phyloP scores from a whole-genome alignment of 2,329 filamentous ascomycete genomes.

The Pyrenochaeta sp. region DNA sequence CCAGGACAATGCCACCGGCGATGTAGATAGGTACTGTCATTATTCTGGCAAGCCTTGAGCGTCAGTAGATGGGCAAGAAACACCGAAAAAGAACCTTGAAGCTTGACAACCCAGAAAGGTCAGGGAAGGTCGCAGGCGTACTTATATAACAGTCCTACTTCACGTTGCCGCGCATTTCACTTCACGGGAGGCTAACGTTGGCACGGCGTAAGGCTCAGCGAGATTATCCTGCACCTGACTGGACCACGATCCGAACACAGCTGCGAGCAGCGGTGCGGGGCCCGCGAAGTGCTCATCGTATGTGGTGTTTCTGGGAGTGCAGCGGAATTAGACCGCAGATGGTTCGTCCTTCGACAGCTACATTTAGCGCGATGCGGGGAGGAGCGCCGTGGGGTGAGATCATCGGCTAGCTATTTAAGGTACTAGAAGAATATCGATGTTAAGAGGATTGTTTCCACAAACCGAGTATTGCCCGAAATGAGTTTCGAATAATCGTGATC shows the following conservation, averaged over 20 bases:
- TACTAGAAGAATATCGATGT: not conserved
- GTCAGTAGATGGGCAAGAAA: constrained; percentile 1
- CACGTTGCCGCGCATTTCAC: constrained; percentile 1
- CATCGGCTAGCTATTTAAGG: constrained; percentile 8
- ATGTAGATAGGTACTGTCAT: constrained; percentile 54
- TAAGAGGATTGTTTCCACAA: not conserved
- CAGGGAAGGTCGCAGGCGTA: constrained; percentile 3
- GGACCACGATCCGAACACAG: constrained; percentile 4
- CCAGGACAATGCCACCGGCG: constrained; percentile 51
- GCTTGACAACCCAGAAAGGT: not conserved
- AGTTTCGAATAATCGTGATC: not conserved
- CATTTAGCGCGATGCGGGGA: constrained; percentile 25
- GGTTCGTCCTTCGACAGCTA: constrained; percentile 2
- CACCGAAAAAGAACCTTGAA: not conserved
- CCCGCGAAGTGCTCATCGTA: constrained; percentile 2
- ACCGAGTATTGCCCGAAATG: not conserved
- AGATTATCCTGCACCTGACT: constrained; percentile 13
- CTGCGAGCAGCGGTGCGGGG: constrained; percentile 9
- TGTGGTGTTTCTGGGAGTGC: constrained; percentile 4
- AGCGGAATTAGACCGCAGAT: constrained; percentile 27
- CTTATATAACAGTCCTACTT: constrained; percentile 12
- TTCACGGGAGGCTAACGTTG: constrained; percentile 1
- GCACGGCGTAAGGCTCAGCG: constrained; percentile 14
- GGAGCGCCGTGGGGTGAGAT: constrained; percentile 14
- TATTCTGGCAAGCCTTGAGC: constrained; percentile 4